A percentile compares a stretch with the other conserved stretches of the same genome.
These are phyloP conservation scores for Stemphylium beticola DNA, from an alignment of 2,329 filamentous ascomycete species.

Conservation along the genomic window DNA sequence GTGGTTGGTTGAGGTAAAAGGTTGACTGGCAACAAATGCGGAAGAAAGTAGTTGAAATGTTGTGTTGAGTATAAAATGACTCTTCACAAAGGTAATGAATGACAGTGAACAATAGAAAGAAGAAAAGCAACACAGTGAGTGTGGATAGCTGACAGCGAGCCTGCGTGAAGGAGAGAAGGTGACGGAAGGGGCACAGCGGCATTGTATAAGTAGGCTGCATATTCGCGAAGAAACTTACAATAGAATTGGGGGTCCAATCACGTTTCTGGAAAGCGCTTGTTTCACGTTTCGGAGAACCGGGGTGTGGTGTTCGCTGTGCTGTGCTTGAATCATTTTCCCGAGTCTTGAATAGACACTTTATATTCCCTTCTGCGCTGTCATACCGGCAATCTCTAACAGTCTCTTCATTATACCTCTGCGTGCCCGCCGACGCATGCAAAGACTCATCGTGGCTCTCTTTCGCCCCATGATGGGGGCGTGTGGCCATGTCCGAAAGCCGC, in stretches of 20 bases:
- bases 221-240: conserved; percentile 38
- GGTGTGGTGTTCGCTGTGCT: conserved; percentile 37
- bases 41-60: conserved; percentile 19
- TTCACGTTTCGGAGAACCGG: conserved; percentile 44
- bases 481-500: conserved; percentile 34
- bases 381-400: conserved; percentile 30
- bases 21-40: conserved; percentile 31
- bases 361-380: conserved; percentile 29
- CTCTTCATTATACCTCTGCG: conserved; percentile 25
- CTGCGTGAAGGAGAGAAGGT: conserved; percentile 39
- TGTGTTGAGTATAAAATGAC: conserved; percentile 16
- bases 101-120: conserved; percentile 38
- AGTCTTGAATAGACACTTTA: conserved; percentile 39
- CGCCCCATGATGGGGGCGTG: conserved; percentile 32
- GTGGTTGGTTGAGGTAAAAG: conserved; percentile 13
- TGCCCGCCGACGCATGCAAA: conserved; percentile 22
- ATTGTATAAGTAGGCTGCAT: conserved; percentile 41
- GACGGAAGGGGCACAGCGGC: conserved; percentile 20
- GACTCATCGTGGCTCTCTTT: conserved; percentile 33
- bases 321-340: conserved; percentile 26
- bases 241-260: conserved; percentile 38
- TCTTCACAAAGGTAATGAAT: conserved; percentile 37
- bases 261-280: conserved; percentile 40
- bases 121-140: conserved; percentile 37
- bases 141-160: conserved; percentile 37